These are phyloP conservation scores for Pyrenochaeta sp. DNA, from an alignment of 2,329 filamentous ascomycete species.

Conservation along the genomic window DNA sequence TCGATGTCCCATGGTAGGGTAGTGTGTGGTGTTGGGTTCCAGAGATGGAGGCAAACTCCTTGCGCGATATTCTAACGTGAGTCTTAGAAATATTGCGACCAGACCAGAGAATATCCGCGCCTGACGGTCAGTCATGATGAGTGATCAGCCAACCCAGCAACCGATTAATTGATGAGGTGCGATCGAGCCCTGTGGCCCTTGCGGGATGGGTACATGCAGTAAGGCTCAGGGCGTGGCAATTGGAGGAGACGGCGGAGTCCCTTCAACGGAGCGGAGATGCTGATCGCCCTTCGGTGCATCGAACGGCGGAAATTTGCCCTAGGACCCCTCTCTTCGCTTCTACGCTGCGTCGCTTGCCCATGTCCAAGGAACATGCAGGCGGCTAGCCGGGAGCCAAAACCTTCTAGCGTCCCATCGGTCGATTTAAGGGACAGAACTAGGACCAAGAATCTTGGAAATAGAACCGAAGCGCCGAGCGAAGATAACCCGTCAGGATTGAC, in stretches of 20 bases:
- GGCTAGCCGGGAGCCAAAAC: constrained; percentile 2
- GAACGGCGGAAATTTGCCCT: not conserved
- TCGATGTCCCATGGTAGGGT: not conserved
- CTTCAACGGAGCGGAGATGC: not conserved
- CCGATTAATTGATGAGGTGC: not conserved
- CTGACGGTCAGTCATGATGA: not conserved
- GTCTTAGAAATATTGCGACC: not conserved
- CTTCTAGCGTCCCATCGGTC: not conserved
- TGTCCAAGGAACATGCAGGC: not conserved
- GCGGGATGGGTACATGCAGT: not conserved
- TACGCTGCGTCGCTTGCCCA: not conserved
- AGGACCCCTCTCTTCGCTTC: not conserved
- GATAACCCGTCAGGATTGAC: not conserved
- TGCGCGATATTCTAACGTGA: not conserved
- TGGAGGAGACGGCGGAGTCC: not conserved
- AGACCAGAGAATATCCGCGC: not conserved
- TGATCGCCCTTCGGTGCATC: not conserved
- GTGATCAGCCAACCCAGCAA: not conserved
- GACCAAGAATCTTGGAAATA: not conserved
- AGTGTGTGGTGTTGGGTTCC: not conserved
- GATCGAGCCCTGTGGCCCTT: too few relatives aligned
- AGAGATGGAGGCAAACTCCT: not conserved
- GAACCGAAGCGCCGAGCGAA: not conserved
- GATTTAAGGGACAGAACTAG: not conserved
- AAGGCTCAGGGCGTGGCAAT: not conserved